Percentiles rank a stretch among this genome's conserved stretches.
phyloP scores from a whole-genome alignment of 306 rosid species.

The Myrica gale region DNA sequence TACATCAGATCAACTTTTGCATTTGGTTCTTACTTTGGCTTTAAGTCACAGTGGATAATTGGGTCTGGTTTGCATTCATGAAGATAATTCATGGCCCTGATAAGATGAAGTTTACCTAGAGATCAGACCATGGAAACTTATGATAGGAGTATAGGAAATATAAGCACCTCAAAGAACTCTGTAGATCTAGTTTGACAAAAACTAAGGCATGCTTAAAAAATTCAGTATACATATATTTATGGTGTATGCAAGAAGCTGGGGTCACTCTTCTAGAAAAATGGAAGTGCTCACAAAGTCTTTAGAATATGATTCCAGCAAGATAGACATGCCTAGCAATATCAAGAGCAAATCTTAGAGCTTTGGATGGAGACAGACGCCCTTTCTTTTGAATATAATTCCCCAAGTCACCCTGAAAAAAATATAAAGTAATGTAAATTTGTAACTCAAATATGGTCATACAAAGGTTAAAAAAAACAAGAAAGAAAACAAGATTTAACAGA shows the following conservation, averaged over 20 bases:
- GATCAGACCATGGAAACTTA: conserved; percentile 29
- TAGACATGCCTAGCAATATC: conserved; percentile 90
- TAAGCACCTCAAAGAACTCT: conserved; percentile 22
- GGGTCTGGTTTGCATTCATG: conserved; percentile 99
- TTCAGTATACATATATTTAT: conserved; percentile 12
- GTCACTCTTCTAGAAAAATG: conserved; percentile 9
- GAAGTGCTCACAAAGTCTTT: conserved; percentile 6
- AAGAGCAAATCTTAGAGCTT: conserved; percentile 77
- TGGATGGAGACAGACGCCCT: conserved; percentile 87
- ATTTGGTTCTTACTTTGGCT: conserved; percentile 95
- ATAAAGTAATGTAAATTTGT: conserved; percentile 29
- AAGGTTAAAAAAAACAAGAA: not conserved
- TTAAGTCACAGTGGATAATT: conserved; percentile 87
- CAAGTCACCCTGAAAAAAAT: conserved; percentile 74
- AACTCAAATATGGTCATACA: conserved; percentile 13
- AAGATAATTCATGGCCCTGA: conserved; percentile 99
- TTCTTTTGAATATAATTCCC: conserved; percentile 83
- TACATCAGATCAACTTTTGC: conserved; percentile 43
- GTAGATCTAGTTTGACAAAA: conserved; percentile 22
- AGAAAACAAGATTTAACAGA: not conserved
- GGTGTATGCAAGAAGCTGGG: conserved; percentile 8
- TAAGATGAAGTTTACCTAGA: conserved; percentile 36
- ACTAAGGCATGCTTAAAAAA: conserved; percentile 16
- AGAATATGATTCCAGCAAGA: conserved; percentile 23
- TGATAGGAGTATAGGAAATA: conserved; percentile 14